These are phyloP conservation scores for Filobasidium wieringae DNA, from an alignment of 768 basidiomycete genomes.

Conservation along the genomic window DNA sequence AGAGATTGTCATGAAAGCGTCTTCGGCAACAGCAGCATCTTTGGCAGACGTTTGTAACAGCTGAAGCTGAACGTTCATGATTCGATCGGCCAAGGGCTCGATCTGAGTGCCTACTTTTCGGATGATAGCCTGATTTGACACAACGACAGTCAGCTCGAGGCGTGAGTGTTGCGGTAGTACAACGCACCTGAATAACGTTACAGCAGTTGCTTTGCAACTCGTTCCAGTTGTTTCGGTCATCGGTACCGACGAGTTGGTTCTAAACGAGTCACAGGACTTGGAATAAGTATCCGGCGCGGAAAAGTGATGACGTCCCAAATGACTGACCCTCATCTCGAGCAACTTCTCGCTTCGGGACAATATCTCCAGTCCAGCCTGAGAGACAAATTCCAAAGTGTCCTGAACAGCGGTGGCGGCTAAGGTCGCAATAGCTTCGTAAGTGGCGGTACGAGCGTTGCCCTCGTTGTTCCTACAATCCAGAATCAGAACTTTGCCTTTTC, in stretches of 20 bases:
- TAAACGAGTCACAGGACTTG: constrained; percentile 34
- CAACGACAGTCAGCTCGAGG: background rate
- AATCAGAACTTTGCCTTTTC: background rate
- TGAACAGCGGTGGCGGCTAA: constrained; percentile 67
- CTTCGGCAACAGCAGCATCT: constrained; percentile 87
- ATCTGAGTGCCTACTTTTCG: constrained; percentile 74
- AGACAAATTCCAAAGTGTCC: constrained; percentile 69
- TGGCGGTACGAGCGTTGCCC: constrained; percentile 82
- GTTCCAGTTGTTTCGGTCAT: constrained; percentile 98
- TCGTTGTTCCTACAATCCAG: constrained; percentile 59
- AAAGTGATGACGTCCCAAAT: too few relatives aligned
- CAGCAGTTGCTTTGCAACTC: constrained; percentile 94
- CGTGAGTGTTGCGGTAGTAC: background rate
- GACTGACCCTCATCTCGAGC: constrained; percentile 61
- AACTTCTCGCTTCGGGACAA: constrained; percentile 85
- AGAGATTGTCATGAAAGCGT: constrained; percentile 88
- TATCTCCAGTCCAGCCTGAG: constrained; percentile 67
- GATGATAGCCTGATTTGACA: constrained; percentile 53
- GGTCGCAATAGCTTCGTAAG: constrained; percentile 87
- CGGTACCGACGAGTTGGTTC: constrained; percentile 86
- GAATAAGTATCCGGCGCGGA: too few relatives aligned
- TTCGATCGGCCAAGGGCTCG: constrained; percentile 76
- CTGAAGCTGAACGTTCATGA: constrained; percentile 81
- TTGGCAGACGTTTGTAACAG: constrained; percentile 79
- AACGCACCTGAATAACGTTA: constrained; percentile 68